Conservation (phyloP, 2,329 filamentous ascomycete species). For the Sporothrix pallida region DNA sequence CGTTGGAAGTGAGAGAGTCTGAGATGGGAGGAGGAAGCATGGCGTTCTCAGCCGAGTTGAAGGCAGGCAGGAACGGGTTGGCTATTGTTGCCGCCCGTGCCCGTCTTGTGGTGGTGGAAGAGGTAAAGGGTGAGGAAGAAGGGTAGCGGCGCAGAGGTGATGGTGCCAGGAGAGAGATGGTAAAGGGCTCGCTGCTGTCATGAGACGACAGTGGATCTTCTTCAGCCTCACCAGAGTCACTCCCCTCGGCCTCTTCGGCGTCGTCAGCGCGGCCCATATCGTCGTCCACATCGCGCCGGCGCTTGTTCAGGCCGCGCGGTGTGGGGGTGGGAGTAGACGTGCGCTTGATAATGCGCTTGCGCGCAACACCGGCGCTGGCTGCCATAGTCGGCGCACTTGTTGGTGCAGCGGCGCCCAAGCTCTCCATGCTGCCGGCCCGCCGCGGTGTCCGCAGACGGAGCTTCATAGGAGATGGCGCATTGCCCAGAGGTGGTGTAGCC, state of each 20-base stretch:
- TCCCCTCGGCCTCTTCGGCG: constrained; percentile 40
- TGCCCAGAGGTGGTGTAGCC: constrained; percentile 61
- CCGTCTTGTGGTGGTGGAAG: background rate
- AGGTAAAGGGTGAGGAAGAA: constrained; percentile 9
- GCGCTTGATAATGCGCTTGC: constrained; percentile 61
- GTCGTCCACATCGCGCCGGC: constrained; percentile 56
- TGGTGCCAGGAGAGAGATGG: constrained; percentile 28
- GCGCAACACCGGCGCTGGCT: constrained; percentile 38
- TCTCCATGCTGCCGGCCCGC: constrained; percentile 37
- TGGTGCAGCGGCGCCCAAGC: constrained; percentile 9
- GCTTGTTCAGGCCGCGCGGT: constrained; percentile 59
- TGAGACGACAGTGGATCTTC: constrained; percentile 15
- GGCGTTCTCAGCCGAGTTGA: background rate
- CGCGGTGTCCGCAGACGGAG: constrained; percentile 59
- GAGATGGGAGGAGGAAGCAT: constrained; percentile 1
- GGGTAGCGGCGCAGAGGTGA: constrained; percentile 31
- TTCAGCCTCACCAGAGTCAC: constrained; percentile 37
- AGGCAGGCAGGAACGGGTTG: constrained; percentile 24
- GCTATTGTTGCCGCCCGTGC: constrained; percentile 26
- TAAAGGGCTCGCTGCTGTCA: constrained; percentile 13
- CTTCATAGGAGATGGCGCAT: constrained; percentile 59
- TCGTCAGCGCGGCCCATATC: constrained; percentile 52
- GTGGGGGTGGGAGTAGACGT: constrained; percentile 38
- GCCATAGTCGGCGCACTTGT: constrained; percentile 38
- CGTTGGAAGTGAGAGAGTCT: background rate